Base-by-base conservation (phyloP, 2,329 filamentous ascomycete species). In the Scolecobasidium constrictum region DNA sequence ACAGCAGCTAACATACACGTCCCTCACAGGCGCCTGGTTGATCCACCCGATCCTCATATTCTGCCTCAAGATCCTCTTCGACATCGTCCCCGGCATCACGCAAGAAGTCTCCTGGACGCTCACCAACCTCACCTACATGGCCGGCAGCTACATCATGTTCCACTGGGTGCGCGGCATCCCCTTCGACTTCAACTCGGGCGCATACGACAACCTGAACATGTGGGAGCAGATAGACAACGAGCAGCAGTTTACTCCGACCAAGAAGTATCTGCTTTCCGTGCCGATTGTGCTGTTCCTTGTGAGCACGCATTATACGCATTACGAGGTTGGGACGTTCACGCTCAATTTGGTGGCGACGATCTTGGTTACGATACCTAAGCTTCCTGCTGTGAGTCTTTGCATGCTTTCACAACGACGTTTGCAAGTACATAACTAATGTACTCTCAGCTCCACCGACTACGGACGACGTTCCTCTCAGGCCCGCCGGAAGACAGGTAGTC, bases 221-320 rank as follows among this genome's bases (percentile, higher is more conserved):
- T 98, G 92, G 92, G 92, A 98, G 70, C 92, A 98, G 68, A 98
- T 98, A 62, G 92, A 98, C 70, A 93, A 96, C 57, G 92, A 92
- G 37, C 92, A 92, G 54, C 92, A 98, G 64, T 98, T 96, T 69
- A 98, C 92, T 1, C 92, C 92, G 3, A 86, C 92, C 51, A 98
- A 98, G 73, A 98, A 98, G 66, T 98, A 98, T 58, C 72, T 98
- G 46, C 79, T 96, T 54, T 86, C 83, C 56, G 90, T 96, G 23
- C 92, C 92, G 31, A 94, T 98, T 55, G 75, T 88, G 50, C 75
- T 98, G 49, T 98, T 98, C 63, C 75, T 98, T 44, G 72, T 96
- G 55, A 96, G 90, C 74, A 98, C 92, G 18, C 92, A 98, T 66
- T 98, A 96, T 67, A 96, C 92, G 37, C 90, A 96, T 66, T 98